Conservation (phyloP, 306 rosid genomes). For the Bauhinia variegata region DNA sequence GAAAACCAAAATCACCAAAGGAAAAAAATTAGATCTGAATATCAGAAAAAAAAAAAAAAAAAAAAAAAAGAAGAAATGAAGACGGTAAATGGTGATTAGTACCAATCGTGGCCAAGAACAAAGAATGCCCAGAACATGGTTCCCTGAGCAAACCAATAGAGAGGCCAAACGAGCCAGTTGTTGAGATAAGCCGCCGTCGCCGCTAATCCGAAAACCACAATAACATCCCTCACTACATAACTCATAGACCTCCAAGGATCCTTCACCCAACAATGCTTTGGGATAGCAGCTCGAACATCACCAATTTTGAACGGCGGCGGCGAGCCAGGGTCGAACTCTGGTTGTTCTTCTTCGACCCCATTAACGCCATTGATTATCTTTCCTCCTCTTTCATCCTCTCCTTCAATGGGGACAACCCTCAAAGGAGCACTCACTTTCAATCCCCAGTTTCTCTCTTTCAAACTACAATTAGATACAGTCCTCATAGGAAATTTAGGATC, state of each 20-base stretch:
- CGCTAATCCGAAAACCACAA: constrained; percentile 81
- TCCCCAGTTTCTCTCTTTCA: constrained; percentile 57
- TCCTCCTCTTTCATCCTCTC: constrained; percentile 40
- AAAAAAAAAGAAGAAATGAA: too few species aligned
- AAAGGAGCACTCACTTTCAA: constrained; percentile 77
- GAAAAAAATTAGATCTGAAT: neutral
- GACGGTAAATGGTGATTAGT: constrained; percentile 1
- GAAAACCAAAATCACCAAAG: constrained; percentile 1
- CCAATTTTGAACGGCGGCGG: constrained; percentile 81
- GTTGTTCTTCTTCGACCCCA: constrained; percentile 39
- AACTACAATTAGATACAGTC: constrained; percentile 24
- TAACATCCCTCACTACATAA: constrained; percentile 86
- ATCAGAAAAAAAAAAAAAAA: neutral
- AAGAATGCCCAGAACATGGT: constrained; percentile 99
- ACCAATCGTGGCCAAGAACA: constrained; percentile 99
- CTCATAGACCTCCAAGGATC: constrained; percentile 93
- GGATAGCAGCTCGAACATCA: constrained; percentile 84
- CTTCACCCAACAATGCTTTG: constrained; percentile 95
- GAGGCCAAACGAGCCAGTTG: constrained; percentile 90
- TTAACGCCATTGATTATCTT: constrained; percentile 30
- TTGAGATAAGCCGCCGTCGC: constrained; percentile 76
- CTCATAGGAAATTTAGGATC: constrained; percentile 40
- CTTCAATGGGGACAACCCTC: constrained; percentile 55
- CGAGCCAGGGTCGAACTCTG: constrained; percentile 68
- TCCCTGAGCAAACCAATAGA: constrained; percentile 97